Evolutionary conservation across 371 early-diverging fungal genomes (phyloP).

Genomic region (Mucor ambiguus): DNA sequence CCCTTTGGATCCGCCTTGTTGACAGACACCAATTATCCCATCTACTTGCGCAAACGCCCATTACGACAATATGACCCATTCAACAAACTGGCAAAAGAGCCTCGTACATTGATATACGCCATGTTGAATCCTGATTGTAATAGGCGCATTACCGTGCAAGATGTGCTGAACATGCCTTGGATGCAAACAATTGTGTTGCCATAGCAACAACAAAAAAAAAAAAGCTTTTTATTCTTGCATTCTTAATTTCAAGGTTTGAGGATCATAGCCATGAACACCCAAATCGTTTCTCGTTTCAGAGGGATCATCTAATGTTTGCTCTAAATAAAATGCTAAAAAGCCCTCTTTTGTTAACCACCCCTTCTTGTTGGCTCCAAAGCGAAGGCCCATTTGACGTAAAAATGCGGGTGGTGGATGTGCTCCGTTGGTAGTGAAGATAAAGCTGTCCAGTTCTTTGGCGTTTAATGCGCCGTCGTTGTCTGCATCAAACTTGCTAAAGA

Average conservation of each 20-base stretch:
- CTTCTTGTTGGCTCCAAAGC: constrained; percentile 49
- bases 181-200: constrained; percentile 43
- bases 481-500: constrained; percentile 51
- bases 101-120: constrained; percentile 62
- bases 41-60: constrained; percentile 55
- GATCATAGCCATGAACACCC: constrained; percentile 56
- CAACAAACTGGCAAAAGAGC: constrained; percentile 54
- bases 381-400: constrained; percentile 52
- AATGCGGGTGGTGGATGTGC: constrained; percentile 53
- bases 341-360: constrained; percentile 57
- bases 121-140: constrained; percentile 82
- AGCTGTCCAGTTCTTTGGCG: constrained; percentile 45
- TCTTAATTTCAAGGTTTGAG: constrained; percentile 30
- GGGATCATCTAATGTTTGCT: constrained; percentile 59
- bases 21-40: constrained; percentile 67
- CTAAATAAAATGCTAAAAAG: constrained; percentile 56
- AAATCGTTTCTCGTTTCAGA: constrained; percentile 58
- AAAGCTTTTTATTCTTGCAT: constrained; percentile 25
- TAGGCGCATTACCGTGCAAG: constrained; percentile 62
- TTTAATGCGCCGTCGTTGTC: constrained; percentile 48
- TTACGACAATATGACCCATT: constrained; percentile 58
- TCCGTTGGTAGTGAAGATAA: constrained; percentile 56
- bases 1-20: constrained; percentile 52
- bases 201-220: no score
- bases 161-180: constrained; percentile 65